phyloP scores from a whole-genome alignment of 768 basidiomycete genomes.

The Daedalea quercina region DNA sequence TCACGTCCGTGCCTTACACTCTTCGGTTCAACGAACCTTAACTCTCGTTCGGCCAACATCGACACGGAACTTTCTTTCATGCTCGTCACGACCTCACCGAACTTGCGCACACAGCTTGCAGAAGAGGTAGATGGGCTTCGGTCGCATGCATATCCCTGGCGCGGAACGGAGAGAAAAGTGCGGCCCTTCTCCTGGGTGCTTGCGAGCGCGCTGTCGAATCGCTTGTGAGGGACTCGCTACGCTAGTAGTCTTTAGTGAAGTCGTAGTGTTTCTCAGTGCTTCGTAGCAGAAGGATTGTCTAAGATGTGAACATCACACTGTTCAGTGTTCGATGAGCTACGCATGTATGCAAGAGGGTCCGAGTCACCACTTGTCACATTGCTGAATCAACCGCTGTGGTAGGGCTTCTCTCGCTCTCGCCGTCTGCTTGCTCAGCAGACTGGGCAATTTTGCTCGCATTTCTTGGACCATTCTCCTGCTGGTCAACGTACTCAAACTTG shows the following conservation, averaged over 20 bases:
- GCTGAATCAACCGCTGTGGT: too few species aligned
- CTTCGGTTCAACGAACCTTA: slow-evolving; percentile 93
- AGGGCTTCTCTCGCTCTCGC: too few species aligned
- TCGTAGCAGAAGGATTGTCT: too few species aligned
- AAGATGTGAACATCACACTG: too few species aligned
- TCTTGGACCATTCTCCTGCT: neutral
- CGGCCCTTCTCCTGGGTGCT: slow-evolving; percentile 25
- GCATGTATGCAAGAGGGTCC: too few species aligned
- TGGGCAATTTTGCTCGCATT: neutral
- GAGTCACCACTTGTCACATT: too few species aligned
- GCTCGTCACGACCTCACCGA: slow-evolving; percentile 57
- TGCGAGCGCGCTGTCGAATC: neutral
- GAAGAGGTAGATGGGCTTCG: slow-evolving; percentile 50
- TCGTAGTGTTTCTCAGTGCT: too few species aligned
- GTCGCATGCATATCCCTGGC: slow-evolving; percentile 48
- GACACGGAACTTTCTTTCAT: slow-evolving; percentile 91
- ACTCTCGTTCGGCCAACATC: slow-evolving; percentile 83
- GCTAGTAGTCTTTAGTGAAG: too few species aligned
- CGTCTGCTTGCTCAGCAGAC: neutral
- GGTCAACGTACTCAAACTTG: slow-evolving; percentile 60
- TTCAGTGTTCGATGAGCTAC: too few species aligned
- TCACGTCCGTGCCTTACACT: slow-evolving; percentile 65
- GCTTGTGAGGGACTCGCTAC: neutral
- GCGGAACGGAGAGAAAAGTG: slow-evolving; percentile 49
- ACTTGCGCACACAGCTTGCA: slow-evolving; percentile 41